Conservation (phyloP, 2,329 filamentous ascomycete species). For the Zarea fungicola region DNA sequence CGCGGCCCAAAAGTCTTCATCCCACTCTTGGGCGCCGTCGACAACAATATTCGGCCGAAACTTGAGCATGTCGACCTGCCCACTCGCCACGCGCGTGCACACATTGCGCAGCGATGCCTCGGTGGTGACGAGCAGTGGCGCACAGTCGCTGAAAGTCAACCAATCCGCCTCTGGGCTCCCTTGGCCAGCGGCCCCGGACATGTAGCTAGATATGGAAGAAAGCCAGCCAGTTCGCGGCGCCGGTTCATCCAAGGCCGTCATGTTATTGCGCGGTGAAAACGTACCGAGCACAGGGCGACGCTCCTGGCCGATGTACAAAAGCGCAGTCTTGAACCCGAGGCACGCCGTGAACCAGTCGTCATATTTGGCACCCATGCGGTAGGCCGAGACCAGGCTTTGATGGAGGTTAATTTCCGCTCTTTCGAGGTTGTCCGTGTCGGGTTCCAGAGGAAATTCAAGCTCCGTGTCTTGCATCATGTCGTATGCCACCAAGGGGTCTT, state of each 20-base stretch:
- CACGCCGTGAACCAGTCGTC: conserved; percentile 63
- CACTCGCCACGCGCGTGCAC: conserved; percentile 46
- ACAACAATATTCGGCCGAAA: conserved; percentile 72
- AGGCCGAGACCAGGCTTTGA: conserved; percentile 51
- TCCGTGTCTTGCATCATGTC: conserved; percentile 30
- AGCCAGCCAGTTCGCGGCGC: conserved; percentile 30
- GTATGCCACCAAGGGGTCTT: conserved; percentile 33
- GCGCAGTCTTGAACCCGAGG: conserved; percentile 55
- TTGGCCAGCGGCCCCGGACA: conserved; percentile 19
- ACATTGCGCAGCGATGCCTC: conserved; percentile 66
- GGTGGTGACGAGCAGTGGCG: conserved; percentile 69
- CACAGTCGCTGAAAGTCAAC: conserved; percentile 69
- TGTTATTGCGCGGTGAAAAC: conserved; percentile 31
- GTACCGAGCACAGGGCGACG: conserved; percentile 58
- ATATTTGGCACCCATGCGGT: conserved; percentile 56
- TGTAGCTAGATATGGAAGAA: conserved; percentile 28
- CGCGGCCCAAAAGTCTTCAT: conserved; percentile 70
- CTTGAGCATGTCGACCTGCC: conserved; percentile 57
- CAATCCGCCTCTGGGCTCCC: conserved; percentile 33
- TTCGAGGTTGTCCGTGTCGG: conserved; percentile 40
- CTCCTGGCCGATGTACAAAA: conserved; percentile 61
- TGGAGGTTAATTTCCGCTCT: conserved; percentile 53
- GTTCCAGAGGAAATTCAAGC: conserved; percentile 54
- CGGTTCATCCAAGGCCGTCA: conserved; percentile 8
- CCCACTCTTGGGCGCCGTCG: conserved; percentile 54